phyloP scores from a whole-genome alignment of 352 stramenopile genomes.

The Labyrinthula sp. region DNA sequence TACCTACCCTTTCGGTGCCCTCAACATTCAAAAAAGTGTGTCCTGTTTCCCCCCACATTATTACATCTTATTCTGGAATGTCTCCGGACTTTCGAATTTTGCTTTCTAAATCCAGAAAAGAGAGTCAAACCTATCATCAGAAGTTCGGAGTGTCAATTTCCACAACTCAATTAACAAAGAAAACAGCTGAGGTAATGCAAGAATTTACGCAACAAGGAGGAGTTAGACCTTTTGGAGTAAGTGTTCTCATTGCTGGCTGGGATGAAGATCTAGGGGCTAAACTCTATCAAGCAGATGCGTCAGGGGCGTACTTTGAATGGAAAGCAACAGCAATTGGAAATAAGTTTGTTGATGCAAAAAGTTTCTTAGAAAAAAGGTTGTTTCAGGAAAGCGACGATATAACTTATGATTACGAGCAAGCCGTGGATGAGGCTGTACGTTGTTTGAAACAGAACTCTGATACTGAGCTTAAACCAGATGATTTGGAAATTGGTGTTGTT shows the following conservation, averaged over 20 bases:
- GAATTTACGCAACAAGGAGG: conserved; percentile 70
- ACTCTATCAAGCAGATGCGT: conserved; percentile 65
- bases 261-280: conserved; percentile 79
- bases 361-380: conserved; percentile 92
- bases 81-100: conserved; percentile 95
- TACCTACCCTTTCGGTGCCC: conserved; percentile 78
- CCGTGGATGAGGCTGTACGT: too few relatives aligned
- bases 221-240: conserved; percentile 94
- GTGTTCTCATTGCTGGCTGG: conserved; percentile 84
- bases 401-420: too few relatives aligned
- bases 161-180: conserved; percentile 76
- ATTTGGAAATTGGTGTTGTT: too few relatives aligned
- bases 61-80: conserved; percentile 89
- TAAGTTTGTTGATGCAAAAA: conserved; percentile 93
- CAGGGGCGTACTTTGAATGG: conserved; percentile 84
- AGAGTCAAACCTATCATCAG: conserved; percentile 76
- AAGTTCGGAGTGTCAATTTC: conserved; percentile 81
- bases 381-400: too few relatives aligned
- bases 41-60: conserved; percentile 59
- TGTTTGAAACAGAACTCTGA: too few relatives aligned
- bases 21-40: conserved; percentile 85
- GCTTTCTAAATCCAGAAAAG: conserved; percentile 79
- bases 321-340: conserved; percentile 96
- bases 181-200: conserved; percentile 92
- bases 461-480: too few relatives aligned